These are phyloP conservation scores for Alternaria angustiovoidea DNA, from an alignment of 2,329 filamentous ascomycete genomes.

Conservation along the genomic window DNA sequence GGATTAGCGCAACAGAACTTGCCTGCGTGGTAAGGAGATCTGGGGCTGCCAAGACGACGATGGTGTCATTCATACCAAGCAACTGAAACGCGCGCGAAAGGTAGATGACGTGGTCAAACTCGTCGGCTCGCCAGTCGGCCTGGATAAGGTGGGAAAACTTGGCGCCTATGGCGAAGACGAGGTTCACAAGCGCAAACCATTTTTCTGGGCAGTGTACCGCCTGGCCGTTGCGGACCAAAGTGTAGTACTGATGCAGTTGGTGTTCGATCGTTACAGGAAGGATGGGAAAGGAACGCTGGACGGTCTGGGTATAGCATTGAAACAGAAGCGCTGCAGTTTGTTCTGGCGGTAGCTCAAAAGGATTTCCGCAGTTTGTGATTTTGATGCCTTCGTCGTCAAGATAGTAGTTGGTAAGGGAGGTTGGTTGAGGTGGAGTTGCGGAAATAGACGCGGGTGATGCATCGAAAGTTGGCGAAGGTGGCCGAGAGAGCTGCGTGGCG, in stretches of 20 bases:
- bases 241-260: constrained; percentile 19
- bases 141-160: constrained; percentile 40
- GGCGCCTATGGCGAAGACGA: constrained; percentile 52
- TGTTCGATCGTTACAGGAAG: constrained; percentile 8
- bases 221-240: constrained; percentile 3
- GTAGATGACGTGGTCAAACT: constrained; percentile 42
- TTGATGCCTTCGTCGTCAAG: constrained; percentile 31
- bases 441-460: neutral
- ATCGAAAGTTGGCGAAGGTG: neutral
- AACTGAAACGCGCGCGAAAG: constrained; percentile 32
- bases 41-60: constrained; percentile 37
- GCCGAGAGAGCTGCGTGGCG: neutral
- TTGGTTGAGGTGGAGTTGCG: neutral
- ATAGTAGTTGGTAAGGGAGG: constrained; percentile 27
- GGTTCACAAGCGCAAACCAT: constrained; percentile 49
- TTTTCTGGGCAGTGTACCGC: constrained; percentile 13
- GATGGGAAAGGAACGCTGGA: constrained; percentile 39
- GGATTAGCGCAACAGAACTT: constrained; percentile 17
- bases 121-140: constrained; percentile 28
- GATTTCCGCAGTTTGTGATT: constrained; percentile 14
- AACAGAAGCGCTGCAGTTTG: constrained; percentile 32
- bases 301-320: constrained; percentile 39
- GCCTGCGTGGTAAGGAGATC: constrained; percentile 18
- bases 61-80: constrained; percentile 25
- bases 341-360: constrained; percentile 18